Evolutionary conservation across 257 asterid species (phyloP).

Genomic region (Nicotiana attenuata): DNA sequence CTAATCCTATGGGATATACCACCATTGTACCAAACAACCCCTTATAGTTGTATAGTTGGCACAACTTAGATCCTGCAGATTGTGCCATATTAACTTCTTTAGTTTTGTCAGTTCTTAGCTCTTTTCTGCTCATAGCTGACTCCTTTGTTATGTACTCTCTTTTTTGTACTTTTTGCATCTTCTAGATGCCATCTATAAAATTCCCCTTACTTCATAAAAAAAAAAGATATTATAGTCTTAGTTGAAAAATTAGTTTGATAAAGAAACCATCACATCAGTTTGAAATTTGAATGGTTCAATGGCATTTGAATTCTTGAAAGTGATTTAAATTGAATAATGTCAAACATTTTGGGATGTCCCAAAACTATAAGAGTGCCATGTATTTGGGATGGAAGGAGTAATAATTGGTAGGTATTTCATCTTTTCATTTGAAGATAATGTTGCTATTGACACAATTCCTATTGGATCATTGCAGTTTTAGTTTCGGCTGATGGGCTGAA

Average conservation of each 20-base stretch:
- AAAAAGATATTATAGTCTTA: neutral
- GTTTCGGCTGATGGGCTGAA: neutral
- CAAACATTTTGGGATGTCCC: neutral
- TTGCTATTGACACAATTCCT: neutral
- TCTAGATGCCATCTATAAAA: too few relatives aligned
- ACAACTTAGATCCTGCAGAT: too few relatives aligned
- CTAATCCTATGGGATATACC: too few relatives aligned
- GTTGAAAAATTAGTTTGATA: neutral
- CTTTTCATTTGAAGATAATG: neutral
- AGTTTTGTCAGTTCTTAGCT: too few relatives aligned
- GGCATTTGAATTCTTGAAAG: neutral
- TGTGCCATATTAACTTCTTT: too few relatives aligned
- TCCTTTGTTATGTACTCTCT: too few relatives aligned
- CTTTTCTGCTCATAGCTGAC: too few relatives aligned
- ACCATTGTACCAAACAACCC: too few relatives aligned
- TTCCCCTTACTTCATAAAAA: too few relatives aligned
- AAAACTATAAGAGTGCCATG: neutral
- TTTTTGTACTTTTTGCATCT: too few relatives aligned
- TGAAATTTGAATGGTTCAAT: neutral
- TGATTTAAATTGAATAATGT: neutral
- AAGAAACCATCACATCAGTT: neutral
- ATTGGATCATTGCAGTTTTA: neutral
- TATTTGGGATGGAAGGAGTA: neutral
- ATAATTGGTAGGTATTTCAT: neutral
- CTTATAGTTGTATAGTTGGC: too few relatives aligned